Conservation (phyloP, 345 rosid genomes). For the Salix viminalis region DNA sequence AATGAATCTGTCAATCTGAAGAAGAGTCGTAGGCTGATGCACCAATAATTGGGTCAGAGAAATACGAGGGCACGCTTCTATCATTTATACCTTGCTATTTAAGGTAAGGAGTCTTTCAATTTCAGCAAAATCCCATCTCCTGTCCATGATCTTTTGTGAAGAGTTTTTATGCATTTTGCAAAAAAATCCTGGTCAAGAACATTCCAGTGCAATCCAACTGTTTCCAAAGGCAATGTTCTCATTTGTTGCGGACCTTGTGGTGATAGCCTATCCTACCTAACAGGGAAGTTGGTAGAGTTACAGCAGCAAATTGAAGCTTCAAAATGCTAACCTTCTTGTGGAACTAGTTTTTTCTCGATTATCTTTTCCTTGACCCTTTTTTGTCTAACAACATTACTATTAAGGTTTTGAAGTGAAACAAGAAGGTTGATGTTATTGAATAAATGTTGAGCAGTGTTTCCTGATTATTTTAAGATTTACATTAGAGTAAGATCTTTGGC, state of each 20-base stretch:
- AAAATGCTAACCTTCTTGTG: neutral
- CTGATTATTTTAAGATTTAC: neutral
- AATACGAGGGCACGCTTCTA: neutral
- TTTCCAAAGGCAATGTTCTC: neutral
- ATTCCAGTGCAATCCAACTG: neutral
- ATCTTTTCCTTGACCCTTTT: too few species aligned
- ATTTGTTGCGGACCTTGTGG: neutral
- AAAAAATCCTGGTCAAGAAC: neutral
- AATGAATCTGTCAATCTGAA: neutral
- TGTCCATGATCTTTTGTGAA: neutral
- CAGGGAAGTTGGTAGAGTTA: neutral
- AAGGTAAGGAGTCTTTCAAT: neutral
- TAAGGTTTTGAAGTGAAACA: neutral
- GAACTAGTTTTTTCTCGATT: neutral
- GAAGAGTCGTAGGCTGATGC: neutral
- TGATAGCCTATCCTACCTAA: neutral
- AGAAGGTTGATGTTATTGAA: neutral
- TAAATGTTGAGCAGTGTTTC: neutral
- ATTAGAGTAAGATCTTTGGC: too few species aligned
- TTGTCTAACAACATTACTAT: too few species aligned
- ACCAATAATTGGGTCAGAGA: neutral
- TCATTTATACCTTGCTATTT: neutral
- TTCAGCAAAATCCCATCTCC: neutral
- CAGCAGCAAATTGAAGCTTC: neutral
- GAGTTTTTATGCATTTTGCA: neutral